Evolutionary conservation across 2,329 filamentous ascomycete genomes (phyloP).

Genomic region (Salinomyces thailandicus): DNA sequence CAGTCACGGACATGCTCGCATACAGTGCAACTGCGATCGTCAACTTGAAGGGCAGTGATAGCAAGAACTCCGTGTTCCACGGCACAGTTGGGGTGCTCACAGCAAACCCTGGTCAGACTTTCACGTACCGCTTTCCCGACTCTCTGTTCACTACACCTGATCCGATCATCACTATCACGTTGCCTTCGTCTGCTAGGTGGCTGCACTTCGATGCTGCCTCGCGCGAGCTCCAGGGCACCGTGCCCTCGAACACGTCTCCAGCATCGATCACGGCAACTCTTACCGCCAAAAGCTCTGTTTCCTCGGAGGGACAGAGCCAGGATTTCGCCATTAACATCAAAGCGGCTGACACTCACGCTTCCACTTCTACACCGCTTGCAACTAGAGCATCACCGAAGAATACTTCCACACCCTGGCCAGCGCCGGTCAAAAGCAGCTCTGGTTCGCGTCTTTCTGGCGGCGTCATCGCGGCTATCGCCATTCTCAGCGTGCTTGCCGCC

Average conservation of each 20-base stretch:
- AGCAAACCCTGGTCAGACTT: slow-evolving; percentile 39
- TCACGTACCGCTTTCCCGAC: slow-evolving; percentile 39
- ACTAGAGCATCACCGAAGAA: slow-evolving; percentile 4
- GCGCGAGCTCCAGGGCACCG: slow-evolving; percentile 38
- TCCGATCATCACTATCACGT: slow-evolving; percentile 34
- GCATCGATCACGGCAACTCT: slow-evolving; percentile 34
- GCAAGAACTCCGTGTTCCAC: slow-evolving; percentile 34
- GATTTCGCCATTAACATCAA: slow-evolving; percentile 34
- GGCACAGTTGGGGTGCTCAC: slow-evolving; percentile 36
- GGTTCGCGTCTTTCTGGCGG: slow-evolving; percentile 10
- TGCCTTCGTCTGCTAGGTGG: slow-evolving; percentile 37
- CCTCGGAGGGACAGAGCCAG: slow-evolving; percentile 29
- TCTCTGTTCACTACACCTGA: slow-evolving; percentile 32
- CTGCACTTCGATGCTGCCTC: slow-evolving; percentile 39
- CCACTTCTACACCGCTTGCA: slow-evolving; percentile 8
- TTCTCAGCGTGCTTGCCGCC: slow-evolving; percentile 21
- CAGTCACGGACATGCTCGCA: slow-evolving; percentile 48
- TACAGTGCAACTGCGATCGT: slow-evolving; percentile 50
- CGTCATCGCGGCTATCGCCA: slow-evolving; percentile 26
- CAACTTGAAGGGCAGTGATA: slow-evolving; percentile 20
- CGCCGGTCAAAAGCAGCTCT: slow-evolving; percentile 2
- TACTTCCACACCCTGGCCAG: slow-evolving; percentile 7
- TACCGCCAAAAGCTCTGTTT: slow-evolving; percentile 27
- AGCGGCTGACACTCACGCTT: slow-evolving; percentile 4
- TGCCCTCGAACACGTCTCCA: slow-evolving; percentile 33